A percentile compares a stretch with the other conserved stretches of the same genome.
phyloP scores from a whole-genome alignment of 306 rosid genomes.

The Begonia loranthoides region DNA sequence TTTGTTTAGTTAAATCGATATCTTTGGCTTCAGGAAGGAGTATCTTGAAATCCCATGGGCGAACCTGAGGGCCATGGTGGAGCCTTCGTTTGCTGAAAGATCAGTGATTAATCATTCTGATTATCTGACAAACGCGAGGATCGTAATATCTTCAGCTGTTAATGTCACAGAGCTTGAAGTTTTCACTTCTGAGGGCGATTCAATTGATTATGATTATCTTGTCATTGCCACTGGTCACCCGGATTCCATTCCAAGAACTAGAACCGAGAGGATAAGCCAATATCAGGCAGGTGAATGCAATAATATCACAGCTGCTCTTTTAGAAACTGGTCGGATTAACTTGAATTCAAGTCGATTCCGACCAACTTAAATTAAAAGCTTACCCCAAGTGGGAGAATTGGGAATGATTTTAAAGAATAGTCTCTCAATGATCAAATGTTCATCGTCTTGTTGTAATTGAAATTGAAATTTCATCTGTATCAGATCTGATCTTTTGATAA shows the following conservation, averaged over 20 bases:
- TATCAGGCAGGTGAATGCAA: conserved; percentile 23
- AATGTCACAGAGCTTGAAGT: conserved; percentile 22
- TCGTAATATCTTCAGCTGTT: conserved; percentile 20
- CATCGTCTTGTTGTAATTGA: no score
- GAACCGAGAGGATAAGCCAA: conserved; percentile 24
- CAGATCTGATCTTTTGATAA: no score
- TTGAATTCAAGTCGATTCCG: not conserved
- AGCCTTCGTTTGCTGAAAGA: conserved; percentile 33
- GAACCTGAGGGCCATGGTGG: conserved; percentile 31
- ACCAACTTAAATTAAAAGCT: no score
- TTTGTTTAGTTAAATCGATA: not conserved
- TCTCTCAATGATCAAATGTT: no score
- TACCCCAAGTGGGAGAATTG: no score
- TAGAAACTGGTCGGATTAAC: not conserved
- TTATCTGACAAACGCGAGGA: conserved; percentile 21
- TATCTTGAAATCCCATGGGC: conserved; percentile 36
- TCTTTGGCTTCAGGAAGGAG: conserved; percentile 18
- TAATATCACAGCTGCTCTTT: not conserved
- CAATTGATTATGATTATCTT: conserved; percentile 29
- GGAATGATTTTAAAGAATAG: no score
- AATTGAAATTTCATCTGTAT: no score
- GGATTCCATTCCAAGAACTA: conserved; percentile 21
- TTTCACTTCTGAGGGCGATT: conserved; percentile 20
- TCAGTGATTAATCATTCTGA: conserved; percentile 22
- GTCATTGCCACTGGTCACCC: conserved; percentile 37